Evolutionary conservation across 306 rosid genomes (phyloP).

Genomic region (Alnus rubra): DNA sequence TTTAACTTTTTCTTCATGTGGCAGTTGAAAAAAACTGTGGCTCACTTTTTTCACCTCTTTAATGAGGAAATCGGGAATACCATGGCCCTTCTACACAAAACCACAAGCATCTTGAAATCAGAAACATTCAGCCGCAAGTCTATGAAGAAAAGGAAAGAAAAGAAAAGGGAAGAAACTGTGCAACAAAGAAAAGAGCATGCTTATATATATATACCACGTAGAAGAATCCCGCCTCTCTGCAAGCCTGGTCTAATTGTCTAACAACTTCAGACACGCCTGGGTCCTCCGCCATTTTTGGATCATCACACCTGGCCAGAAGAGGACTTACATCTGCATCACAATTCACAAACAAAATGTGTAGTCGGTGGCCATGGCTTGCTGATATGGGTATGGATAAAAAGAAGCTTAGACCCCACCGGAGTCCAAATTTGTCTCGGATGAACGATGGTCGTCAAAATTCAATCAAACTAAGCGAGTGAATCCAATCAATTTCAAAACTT

Average conservation of each 20-base stretch:
- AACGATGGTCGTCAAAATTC: background rate
- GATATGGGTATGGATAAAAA: background rate
- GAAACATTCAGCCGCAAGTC: constrained; percentile 7
- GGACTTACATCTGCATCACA: constrained; percentile 61
- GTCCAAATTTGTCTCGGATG: background rate
- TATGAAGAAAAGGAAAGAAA: too few relatives aligned
- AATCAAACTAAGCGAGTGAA: background rate
- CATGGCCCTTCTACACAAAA: constrained; percentile 74
- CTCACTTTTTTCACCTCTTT: constrained; percentile 55
- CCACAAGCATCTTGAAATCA: constrained; percentile 2
- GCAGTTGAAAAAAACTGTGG: constrained; percentile 67
- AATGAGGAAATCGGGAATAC: constrained; percentile 63
- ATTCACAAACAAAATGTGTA: background rate
- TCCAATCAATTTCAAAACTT: constrained; percentile 2
- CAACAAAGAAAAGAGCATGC: background rate
- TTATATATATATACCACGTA: constrained; percentile 59
- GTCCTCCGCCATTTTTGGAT: constrained; percentile 65
- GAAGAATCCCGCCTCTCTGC: constrained; percentile 87
- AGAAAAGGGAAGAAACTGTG: background rate
- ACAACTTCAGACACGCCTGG: constrained; percentile 62
- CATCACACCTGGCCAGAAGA: constrained; percentile 67
- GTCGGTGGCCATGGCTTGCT: background rate
- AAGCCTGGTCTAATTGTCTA: constrained; percentile 75
- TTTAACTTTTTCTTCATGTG: constrained; percentile 74
- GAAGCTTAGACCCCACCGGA: background rate